Conservation (phyloP, 164 flowering plant species). For the Magnolia kwangsiensis region DNA sequence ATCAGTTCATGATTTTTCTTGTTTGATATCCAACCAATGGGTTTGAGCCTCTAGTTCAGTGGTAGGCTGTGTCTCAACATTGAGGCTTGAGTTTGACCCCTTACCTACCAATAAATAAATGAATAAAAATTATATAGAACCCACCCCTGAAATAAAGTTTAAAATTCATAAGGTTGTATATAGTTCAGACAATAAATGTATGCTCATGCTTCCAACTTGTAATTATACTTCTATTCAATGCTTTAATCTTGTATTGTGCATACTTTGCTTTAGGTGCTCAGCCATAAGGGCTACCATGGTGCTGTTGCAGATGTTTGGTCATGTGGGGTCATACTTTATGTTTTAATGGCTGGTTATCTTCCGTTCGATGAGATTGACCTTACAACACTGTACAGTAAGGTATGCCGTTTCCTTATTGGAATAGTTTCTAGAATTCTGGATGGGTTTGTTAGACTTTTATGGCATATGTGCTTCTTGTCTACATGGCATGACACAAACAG, state of each 20-base stretch:
- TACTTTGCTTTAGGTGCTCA: constrained; percentile 59
- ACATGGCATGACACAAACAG: neutral
- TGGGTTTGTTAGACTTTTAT: neutral
- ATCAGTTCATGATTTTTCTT: no score
- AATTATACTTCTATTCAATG: constrained; percentile 1
- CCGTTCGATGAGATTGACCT: constrained; percentile 98
- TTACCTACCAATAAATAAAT: no score
- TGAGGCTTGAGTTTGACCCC: no score
- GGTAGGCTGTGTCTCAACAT: no score
- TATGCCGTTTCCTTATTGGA: constrained; percentile 22
- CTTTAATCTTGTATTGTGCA: constrained; percentile 7
- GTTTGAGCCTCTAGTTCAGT: no score
- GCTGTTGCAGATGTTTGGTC: constrained; percentile 97
- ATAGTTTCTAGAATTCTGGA: neutral
- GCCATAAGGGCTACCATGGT: constrained; percentile 95
- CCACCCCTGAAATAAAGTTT: neutral
- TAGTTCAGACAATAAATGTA: neutral
- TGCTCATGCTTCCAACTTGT: neutral
- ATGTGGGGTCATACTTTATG: constrained; percentile 97
- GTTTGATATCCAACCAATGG: no score
- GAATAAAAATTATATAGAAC: neutral
- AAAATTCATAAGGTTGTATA: neutral
- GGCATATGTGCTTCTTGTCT: neutral
- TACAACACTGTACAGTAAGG: constrained; percentile 87
- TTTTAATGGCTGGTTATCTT: constrained; percentile 90